Evolutionary conservation across 208 protist genomes (phyloP), one percentile per base, ranked within the genome.

Genomic region (Acanthamoeba royreba): DNA sequence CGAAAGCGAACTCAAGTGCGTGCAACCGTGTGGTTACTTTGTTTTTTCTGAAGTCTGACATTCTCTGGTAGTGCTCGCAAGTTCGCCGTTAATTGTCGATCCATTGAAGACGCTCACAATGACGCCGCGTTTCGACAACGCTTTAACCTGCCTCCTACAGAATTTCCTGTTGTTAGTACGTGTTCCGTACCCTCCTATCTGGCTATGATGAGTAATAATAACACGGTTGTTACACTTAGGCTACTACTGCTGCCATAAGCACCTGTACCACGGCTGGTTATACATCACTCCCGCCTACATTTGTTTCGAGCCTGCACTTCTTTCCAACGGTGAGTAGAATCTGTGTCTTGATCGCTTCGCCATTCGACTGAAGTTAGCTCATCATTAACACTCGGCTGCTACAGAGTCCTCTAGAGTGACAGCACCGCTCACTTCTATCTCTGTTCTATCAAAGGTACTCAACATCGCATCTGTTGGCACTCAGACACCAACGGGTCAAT

Each of bases 191-290:
- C 33, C 25, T 25, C 33, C 2, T 42, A 2, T 47, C 19, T n/a
- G n/a, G n/a, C n/a, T n/a, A n/a, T n/a, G n/a, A n/a, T n/a, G n/a
- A n/a, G n/a, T n/a, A n/a, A n/a, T n/a, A n/a, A n/a, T n/a, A n/a
- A n/a, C 42, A 42, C 25, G 25, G 17, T 25, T 31, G 40, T 8
- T n/a, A 47, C 42, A 33, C 4, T 8, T 19, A 87, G 79, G 79
- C 28, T 87, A 61, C 33, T 87, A 87, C 45, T 87, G 79, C 45
- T 87, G 79, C 17, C 47, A 87, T 46, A 87, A 87, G 47, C 47
- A 87, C 79, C 28, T 87, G 9, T 87, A 87, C 25, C 79, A 87
- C 9, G 79, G 79, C 9, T 87, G 79, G 79, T 46, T 87, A 8
- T 87, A 87, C 45, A 52, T 87, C 42, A 87, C 79, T 11, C 79